Percentiles rank a stretch among this genome's conserved stretches.
Evolutionary conservation across 2,329 filamentous ascomycete genomes (phyloP).

Genomic region (Graphilbum fragrans): DNA sequence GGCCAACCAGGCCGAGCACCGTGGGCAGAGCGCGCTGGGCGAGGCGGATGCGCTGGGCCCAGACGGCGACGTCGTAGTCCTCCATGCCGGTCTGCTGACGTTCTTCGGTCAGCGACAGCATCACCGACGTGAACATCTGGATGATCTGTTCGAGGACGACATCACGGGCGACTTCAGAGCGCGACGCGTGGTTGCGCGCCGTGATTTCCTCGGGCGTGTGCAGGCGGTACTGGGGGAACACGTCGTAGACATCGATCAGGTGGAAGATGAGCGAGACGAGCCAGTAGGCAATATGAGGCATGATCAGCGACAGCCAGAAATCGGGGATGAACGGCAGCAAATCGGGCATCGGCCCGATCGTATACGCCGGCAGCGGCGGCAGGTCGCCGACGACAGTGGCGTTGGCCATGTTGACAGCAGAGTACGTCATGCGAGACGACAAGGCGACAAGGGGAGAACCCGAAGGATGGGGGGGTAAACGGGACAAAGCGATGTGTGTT

Average conservation of each 20-base stretch:
- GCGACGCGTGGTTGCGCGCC: slow-evolving; percentile 75
- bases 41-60: slow-evolving; percentile 72
- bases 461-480: too few species aligned
- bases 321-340: slow-evolving; percentile 72
- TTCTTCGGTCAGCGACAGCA: slow-evolving; percentile 61
- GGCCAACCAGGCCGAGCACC: slow-evolving; percentile 56
- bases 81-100: slow-evolving; percentile 64
- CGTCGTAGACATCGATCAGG: slow-evolving; percentile 69
- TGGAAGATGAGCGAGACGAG: slow-evolving; percentile 75
- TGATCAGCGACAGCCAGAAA: slow-evolving; percentile 61
- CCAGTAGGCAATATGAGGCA: slow-evolving; percentile 85
- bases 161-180: slow-evolving; percentile 79
- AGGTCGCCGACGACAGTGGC: slow-evolving; percentile 48
- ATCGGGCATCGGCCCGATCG: slow-evolving; percentile 54
- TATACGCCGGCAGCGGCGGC: slow-evolving; percentile 78
- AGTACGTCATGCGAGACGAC: slow-evolving; percentile 11
- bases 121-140: slow-evolving; percentile 60
- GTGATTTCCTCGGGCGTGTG: slow-evolving; percentile 89
- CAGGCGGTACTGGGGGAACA: slow-evolving; percentile 82
- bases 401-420: slow-evolving; percentile 36
- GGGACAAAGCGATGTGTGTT: too few species aligned
- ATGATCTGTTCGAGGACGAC: slow-evolving; percentile 87
- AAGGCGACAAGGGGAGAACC: not conserved
- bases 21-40: slow-evolving; percentile 67
- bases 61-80: slow-evolving; percentile 77